Evolutionary conservation across 1,284 basidiomycete genomes (phyloP).

Genomic region (Sporisorium graminicola): DNA sequence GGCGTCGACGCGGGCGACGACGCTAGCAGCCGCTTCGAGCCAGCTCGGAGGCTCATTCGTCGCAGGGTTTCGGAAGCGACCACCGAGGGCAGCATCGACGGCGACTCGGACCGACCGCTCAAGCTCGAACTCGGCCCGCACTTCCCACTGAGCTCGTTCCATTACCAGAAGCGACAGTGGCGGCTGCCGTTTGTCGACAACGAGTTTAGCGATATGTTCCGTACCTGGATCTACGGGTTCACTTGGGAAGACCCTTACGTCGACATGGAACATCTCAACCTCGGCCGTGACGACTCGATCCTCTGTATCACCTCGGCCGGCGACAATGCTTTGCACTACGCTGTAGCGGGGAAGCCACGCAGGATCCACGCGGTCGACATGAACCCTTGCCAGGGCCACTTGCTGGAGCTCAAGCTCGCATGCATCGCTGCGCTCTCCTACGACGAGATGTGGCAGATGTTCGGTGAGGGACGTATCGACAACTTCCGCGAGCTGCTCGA

Average conservation of each 20-base stretch:
- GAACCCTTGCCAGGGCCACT: constrained; percentile 79
- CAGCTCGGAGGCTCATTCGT: constrained; percentile 63
- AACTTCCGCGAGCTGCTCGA: constrained; percentile 79
- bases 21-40: constrained; percentile 48
- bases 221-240: constrained; percentile 80
- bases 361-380: constrained; percentile 81
- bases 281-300: constrained; percentile 78
- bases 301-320: constrained; percentile 84
- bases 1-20: constrained; percentile 71
- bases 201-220: constrained; percentile 80
- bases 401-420: constrained; percentile 84
- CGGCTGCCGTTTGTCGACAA: constrained; percentile 83
- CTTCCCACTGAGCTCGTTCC: constrained; percentile 78
- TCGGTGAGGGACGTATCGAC: constrained; percentile 78
- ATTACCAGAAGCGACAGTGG: constrained; percentile 76
- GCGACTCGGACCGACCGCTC: constrained; percentile 68
- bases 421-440: constrained; percentile 76
- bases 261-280: constrained; percentile 79
- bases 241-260: constrained; percentile 86
- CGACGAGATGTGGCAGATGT: constrained; percentile 80
- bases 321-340: constrained; percentile 86
- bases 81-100: constrained; percentile 70
- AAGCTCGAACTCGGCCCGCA: constrained; percentile 61
- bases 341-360: constrained; percentile 76
- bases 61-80: constrained; percentile 70